phyloP scores from a whole-genome alignment of 108 stramenopile species.

The Thalassiosira profunda region DNA sequence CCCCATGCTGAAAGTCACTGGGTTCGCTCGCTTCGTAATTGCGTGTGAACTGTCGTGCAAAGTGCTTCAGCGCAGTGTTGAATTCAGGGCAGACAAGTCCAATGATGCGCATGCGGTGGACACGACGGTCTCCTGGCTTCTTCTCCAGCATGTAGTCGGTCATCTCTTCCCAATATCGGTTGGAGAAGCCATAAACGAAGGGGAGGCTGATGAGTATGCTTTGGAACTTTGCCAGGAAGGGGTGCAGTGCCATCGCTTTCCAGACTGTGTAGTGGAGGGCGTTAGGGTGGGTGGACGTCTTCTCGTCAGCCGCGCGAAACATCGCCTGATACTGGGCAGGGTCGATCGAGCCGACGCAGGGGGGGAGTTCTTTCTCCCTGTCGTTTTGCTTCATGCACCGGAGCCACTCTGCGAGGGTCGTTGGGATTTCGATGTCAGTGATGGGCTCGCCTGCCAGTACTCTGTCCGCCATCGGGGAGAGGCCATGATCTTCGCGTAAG shows the following conservation, averaged over 20 bases:
- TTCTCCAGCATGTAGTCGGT: conserved; percentile 31
- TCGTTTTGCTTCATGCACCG: not conserved
- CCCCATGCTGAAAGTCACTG: conserved; percentile 14
- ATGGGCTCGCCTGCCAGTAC: too few relatives aligned
- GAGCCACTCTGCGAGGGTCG: not conserved
- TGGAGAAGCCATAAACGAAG: conserved; percentile 5
- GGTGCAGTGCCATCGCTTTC: conserved; percentile 14
- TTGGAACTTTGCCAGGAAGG: not conserved
- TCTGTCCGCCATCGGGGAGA: too few relatives aligned
- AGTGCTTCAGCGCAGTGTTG: conserved; percentile 27
- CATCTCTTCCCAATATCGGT: not conserved
- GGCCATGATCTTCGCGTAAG: not conserved
- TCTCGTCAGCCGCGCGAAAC: not conserved
- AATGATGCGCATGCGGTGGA: conserved; percentile 19
- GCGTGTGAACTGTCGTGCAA: not conserved
- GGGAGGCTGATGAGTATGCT: conserved; percentile 1
- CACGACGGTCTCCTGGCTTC: conserved; percentile 12
- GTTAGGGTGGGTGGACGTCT: conserved; percentile 3
- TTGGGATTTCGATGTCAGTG: not conserved
- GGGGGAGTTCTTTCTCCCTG: too few relatives aligned
- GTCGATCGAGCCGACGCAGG: conserved; percentile 4
- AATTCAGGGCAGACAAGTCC: conserved; percentile 15
- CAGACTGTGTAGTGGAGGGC: conserved; percentile 18
- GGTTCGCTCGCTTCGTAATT: conserved; percentile 2
- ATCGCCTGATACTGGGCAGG: conserved; percentile 2